A percentile compares a stretch with the other conserved stretches of the same genome.
phyloP scores from a whole-genome alignment of 1,284 basidiomycete species.

The Apiotrichum domesticum region DNA sequence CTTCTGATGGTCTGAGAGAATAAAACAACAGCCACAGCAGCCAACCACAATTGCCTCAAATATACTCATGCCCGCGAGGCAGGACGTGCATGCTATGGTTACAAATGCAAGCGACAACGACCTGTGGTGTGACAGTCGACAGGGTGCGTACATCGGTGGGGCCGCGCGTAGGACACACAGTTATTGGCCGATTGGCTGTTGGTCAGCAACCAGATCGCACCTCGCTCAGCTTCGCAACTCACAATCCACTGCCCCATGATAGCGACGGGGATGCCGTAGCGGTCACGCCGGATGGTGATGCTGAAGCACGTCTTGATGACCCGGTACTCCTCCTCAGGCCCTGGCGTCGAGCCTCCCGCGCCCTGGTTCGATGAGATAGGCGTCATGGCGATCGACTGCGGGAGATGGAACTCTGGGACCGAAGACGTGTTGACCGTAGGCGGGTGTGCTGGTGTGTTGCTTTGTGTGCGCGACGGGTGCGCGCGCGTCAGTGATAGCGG shows the following conservation, averaged over 20 bases:
- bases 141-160: too few species aligned
- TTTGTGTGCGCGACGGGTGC: conserved; percentile 16
- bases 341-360: conserved; percentile 2
- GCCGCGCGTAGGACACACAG: too few species aligned
- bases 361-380: background rate
- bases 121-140: too few species aligned
- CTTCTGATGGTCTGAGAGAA: too few species aligned
- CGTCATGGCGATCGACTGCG: conserved; percentile 11
- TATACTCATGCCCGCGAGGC: too few species aligned
- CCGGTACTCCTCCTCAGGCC: conserved; percentile 55
- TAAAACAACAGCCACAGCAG: too few species aligned
- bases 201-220: too few species aligned
- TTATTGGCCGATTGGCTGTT: too few species aligned
- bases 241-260: conserved; percentile 60
- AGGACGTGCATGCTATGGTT: too few species aligned
- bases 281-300: conserved; percentile 84
- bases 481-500: conserved; percentile 48
- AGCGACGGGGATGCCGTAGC: conserved; percentile 77
- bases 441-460: conserved; percentile 17
- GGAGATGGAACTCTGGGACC: conserved; percentile 23
- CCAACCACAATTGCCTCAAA: too few species aligned
- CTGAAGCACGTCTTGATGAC: conserved; percentile 91
- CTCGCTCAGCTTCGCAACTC: conserved; percentile 7
- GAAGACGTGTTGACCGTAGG: conserved; percentile 6
- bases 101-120: too few species aligned